These are phyloP conservation scores for Nakataea oryzae DNA, from an alignment of 2,329 filamentous ascomycete genomes.

Conservation along the genomic window DNA sequence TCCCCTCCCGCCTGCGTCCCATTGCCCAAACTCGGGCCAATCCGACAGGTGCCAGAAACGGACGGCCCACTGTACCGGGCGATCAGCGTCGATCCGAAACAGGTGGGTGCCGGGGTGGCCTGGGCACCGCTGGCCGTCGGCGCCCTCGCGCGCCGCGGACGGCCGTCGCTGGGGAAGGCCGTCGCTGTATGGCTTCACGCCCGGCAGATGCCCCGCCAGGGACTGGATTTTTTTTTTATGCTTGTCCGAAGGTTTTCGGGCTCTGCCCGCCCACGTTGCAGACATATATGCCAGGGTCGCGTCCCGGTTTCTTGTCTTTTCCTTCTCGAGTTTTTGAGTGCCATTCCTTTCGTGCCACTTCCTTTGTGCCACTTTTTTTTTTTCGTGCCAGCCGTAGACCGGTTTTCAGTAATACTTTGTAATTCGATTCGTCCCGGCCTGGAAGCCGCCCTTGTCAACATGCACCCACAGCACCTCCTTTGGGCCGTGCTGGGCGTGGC, in stretches of 20 bases:
- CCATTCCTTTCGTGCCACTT: not conserved
- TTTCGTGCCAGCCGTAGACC: constrained; percentile 1
- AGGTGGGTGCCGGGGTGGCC: not conserved
- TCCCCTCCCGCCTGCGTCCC: no score
- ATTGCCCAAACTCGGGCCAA: no score
- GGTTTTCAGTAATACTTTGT: not conserved
- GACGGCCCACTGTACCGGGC: not conserved
- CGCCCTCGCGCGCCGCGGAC: no score
- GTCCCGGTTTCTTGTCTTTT: no score
- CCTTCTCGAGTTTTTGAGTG: not conserved
- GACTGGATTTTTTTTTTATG: no score
- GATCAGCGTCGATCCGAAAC: not conserved
- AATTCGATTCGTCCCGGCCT: not conserved
- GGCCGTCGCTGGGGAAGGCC: no score
- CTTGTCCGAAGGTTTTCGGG: not conserved
- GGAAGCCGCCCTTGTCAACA: not conserved
- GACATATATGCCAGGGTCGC: no score
- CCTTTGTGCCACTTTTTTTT: not conserved
- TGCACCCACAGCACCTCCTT: not conserved
- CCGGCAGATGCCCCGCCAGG: no score
- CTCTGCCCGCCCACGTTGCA: no score
- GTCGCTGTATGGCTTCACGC: no score
- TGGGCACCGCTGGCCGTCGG: no score
- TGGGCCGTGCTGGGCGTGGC: not conserved
- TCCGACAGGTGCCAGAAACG: not conserved